phyloP scores from a whole-genome alignment of 2,329 filamentous ascomycete genomes.

The Beauveria scarabaeidicola region DNA sequence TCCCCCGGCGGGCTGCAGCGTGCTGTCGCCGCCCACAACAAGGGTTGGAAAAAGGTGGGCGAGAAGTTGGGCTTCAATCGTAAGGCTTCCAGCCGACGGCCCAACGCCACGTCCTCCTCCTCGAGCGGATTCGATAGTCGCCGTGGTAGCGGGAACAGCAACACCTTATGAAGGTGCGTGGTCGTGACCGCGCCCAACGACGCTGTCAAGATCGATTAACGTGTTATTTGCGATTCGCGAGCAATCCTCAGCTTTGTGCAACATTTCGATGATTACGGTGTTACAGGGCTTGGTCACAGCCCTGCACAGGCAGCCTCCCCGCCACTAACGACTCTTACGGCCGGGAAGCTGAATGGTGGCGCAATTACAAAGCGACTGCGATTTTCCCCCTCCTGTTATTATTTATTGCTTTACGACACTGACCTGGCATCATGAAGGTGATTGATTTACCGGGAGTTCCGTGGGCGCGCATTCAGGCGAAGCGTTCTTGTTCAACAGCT shows the following conservation, averaged over 20 bases:
- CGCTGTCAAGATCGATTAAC: slow-evolving; percentile 19
- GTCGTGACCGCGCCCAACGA: slow-evolving; percentile 42
- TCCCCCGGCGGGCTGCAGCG: slow-evolving; percentile 47
- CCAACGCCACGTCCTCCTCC: slow-evolving; percentile 35
- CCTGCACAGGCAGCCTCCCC: slow-evolving; percentile 20
- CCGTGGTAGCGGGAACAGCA: slow-evolving; percentile 27
- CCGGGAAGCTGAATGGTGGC: slow-evolving; percentile 41
- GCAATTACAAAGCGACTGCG: slow-evolving; percentile 21
- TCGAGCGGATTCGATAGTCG: slow-evolving; percentile 20
- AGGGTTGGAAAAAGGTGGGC: slow-evolving; percentile 57
- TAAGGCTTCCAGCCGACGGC: slow-evolving; percentile 38
- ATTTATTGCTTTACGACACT: slow-evolving; percentile 12
- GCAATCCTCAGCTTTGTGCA: not conserved
- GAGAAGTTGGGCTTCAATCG: slow-evolving; percentile 51
- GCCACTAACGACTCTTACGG: slow-evolving; percentile 39
- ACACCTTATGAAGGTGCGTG: slow-evolving; percentile 49
- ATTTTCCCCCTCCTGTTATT: slow-evolving; percentile 9
- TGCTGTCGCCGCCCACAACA: slow-evolving; percentile 45
- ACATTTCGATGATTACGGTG: not conserved
- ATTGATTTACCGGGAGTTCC: not conserved
- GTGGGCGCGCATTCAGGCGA: not conserved
- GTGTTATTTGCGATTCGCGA: not conserved
- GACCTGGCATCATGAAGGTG: not conserved
- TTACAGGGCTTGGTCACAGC: not conserved
- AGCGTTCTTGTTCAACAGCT: not conserved